Conservation (phyloP, 768 basidiomycete genomes). For the Lactarius psammicola region DNA sequence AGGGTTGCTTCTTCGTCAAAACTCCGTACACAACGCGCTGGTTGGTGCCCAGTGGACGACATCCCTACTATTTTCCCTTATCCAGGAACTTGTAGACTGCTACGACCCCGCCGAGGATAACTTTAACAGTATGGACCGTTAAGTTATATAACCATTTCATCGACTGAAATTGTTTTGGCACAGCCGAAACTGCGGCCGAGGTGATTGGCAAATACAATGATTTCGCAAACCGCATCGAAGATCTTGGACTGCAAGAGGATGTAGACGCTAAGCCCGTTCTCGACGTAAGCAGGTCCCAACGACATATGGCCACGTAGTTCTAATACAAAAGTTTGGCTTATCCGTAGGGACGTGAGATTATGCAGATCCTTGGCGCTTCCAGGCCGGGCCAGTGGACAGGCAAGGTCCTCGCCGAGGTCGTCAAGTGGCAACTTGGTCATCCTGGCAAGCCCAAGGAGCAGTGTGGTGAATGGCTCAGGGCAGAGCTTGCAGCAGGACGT, state of each 20-base stretch:
- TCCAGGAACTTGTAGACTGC: conserved; percentile 61
- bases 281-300: conserved; percentile 53
- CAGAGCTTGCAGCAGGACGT: conserved; percentile 50
- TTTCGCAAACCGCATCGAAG: conserved; percentile 59
- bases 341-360: conserved; percentile 68
- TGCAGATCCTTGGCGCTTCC: conserved; percentile 47
- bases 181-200: conserved; percentile 46
- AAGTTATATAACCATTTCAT: conserved; percentile 22
- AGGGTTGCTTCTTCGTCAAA: conserved; percentile 72
- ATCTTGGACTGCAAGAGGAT: conserved; percentile 54
- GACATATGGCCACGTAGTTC: neutral
- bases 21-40: conserved; percentile 57
- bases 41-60: conserved; percentile 68
- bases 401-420: conserved; percentile 57
- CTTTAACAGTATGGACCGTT: conserved; percentile 45
- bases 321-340: conserved; percentile 3
- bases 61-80: conserved; percentile 71
- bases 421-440: conserved; percentile 85
- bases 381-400: conserved; percentile 73
- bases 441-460: conserved; percentile 63
- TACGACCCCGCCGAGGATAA: conserved; percentile 45
- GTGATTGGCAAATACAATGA: conserved; percentile 63
- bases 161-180: conserved; percentile 25
- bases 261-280: conserved; percentile 74
- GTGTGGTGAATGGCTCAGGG: conserved; percentile 66